Base-by-base conservation (phyloP, 495 filamentous ascomycete species). In the Aspergillus hancockii region DNA sequence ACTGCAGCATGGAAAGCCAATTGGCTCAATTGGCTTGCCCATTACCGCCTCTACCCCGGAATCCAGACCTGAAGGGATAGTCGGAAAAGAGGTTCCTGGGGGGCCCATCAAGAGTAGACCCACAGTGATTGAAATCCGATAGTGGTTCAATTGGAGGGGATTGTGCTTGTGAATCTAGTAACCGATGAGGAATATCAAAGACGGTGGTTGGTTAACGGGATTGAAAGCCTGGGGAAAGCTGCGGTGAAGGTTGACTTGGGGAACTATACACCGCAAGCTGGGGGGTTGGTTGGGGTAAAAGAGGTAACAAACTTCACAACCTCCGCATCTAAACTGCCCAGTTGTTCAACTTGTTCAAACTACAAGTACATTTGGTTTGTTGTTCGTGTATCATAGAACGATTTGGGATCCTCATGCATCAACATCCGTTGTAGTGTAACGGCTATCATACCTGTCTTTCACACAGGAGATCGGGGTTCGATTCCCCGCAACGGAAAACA, bases 401-500 rank as follows among this genome's bases (percentile, higher is more conserved):
- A n/a, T n/a, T n/a, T n/a, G n/a, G n/a, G n/a, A n/a, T n/a, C n/a
- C n/a, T n/a, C n/a, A 25, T n/a, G 16, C 23, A 47, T 21, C 43
- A 47, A 47, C 16, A 50, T 63, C 60, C 55, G 55, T 18, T 55
- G 55, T 63, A 54, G 60, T 63, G 60, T 63, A 58, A 58, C 55
- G 60, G 60, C 55, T 63, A 63, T 50, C 60, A 63, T 63, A 54
- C 51, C 61, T 55, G 54, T 60, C 58, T 67, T 61, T 67, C 61
- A 63, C 61, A 57, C 53, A 54, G 64, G 58, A 65, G 59, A 54
- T 59, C 59, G 59, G 63, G 63, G 63, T 65, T 65, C 63, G 63
- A 65, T 65, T 65, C 63, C 63, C 63, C 55, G 59, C 47, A 59
- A 25, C 61, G 61, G 61, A 63, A 51, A 2, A 32, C 18, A 19